phyloP scores from a whole-genome alignment of 768 basidiomycete species.

The Multifurca ochricompacta region DNA sequence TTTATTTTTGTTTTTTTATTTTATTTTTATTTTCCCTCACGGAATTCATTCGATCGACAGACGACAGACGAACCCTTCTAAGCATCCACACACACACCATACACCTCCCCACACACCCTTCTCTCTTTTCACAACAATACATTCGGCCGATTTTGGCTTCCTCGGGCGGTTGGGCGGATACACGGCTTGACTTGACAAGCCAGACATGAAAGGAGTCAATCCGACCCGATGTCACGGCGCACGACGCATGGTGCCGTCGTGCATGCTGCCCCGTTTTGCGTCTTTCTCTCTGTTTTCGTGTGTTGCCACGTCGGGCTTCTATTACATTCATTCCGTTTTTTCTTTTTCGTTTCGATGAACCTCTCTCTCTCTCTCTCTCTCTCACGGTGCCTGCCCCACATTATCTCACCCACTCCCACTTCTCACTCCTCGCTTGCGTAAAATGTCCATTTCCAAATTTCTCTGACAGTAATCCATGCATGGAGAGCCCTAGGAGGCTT shows the following conservation, averaged over 20 bases:
- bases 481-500: neutral
- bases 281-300: neutral
- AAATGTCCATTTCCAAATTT: no score
- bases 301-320: conserved; percentile 1
- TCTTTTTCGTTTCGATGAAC: neutral
- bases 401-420: neutral
- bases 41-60: neutral
- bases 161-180: no score
- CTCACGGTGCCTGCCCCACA: neutral
- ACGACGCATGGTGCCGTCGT: neutral
- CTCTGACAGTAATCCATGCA: no score
- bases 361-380: no score
- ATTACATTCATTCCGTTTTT: conserved; percentile 6
- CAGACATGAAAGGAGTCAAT: neutral
- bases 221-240: neutral
- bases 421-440: no score
- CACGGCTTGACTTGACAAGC: neutral
- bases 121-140: neutral
- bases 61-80: no score
- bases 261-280: neutral
- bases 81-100: no score
- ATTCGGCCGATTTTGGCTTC: neutral
- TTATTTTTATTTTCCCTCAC: no score
- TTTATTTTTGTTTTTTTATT: neutral
- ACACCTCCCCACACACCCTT: neutral